phyloP scores from a whole-genome alignment of 495 filamentous ascomycete species.

The Hypoxylon cercidicola region DNA sequence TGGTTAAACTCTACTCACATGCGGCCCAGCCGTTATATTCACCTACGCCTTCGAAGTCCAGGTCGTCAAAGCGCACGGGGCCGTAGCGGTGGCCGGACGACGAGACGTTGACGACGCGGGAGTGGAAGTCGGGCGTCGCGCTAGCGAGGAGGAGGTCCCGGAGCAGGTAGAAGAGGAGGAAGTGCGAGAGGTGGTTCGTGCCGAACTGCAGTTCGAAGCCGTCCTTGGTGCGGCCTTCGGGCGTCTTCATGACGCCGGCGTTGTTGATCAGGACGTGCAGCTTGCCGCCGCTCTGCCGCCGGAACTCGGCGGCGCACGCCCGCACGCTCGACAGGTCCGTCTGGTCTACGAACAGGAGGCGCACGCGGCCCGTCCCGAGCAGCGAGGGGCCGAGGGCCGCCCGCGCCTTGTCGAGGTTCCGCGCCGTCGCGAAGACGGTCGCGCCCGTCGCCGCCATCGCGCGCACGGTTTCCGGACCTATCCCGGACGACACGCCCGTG shows the following conservation, averaged over 20 bases:
- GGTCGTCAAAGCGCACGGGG: constrained; percentile 54
- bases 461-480: constrained; percentile 62
- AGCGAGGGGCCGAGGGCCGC: constrained; percentile 47
- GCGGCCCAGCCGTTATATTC: constrained; percentile 33
- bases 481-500: constrained; percentile 63
- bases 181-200: constrained; percentile 64
- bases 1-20: constrained; percentile 35
- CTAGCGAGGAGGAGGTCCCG: constrained; percentile 53
- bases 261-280: constrained; percentile 50
- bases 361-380: constrained; percentile 40
- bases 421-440: constrained; percentile 56
- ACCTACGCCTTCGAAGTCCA: constrained; percentile 55
- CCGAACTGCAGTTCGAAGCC: constrained; percentile 62
- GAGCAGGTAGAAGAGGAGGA: constrained; percentile 64
- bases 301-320: constrained; percentile 51
- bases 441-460: constrained; percentile 60
- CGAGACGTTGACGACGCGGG: constrained; percentile 51
- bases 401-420: constrained; percentile 49
- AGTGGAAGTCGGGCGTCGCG: constrained; percentile 41
- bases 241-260: constrained; percentile 55
- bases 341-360: constrained; percentile 56
- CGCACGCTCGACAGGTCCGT: constrained; percentile 57
- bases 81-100: constrained; percentile 52
- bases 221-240: constrained; percentile 54
- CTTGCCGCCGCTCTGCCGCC: constrained; percentile 37